Conservation (phyloP, 148 eudicot species). For the Vaccinium darrowii region DNA sequence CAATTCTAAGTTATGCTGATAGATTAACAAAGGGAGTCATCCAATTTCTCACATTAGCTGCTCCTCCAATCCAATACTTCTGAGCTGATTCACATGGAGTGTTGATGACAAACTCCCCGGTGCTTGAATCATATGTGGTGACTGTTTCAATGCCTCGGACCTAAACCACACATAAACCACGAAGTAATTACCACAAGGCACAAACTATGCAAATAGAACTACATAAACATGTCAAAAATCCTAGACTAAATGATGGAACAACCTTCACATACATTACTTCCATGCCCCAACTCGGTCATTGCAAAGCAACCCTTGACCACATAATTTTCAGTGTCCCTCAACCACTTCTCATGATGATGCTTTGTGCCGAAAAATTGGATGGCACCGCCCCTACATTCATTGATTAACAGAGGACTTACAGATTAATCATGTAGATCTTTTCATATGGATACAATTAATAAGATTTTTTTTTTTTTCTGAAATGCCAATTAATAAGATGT, state of each 20-base stretch:
- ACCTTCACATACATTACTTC: conserved; percentile 80
- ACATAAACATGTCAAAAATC: background rate
- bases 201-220: background rate
- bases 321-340: conserved; percentile 65
- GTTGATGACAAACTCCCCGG: conserved; percentile 74
- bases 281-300: conserved; percentile 98
- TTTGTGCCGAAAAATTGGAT: conserved; percentile 89
- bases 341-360: conserved; percentile 95
- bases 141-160: conserved; percentile 94
- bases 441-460: background rate
- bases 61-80: conserved; percentile 98
- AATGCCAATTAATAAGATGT: background rate
- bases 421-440: background rate
- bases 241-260: conserved; percentile 2
- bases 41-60: conserved; percentile 65
- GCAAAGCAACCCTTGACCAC: conserved; percentile 87
- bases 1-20: conserved; percentile 13
- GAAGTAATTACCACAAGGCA: background rate
- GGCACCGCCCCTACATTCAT: conserved; percentile 84
- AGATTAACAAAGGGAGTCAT: background rate
- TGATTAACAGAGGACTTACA: background rate
- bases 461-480: background rate
- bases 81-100: conserved; percentile 97
- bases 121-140: conserved; percentile 69
- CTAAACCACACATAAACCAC: conserved; percentile 29